Percentiles rank a stretch among this genome's conserved stretches.
These are phyloP conservation scores for Rhodomyrtus psidioides DNA, from an alignment of 441 rosid species.

Conservation along the genomic window DNA sequence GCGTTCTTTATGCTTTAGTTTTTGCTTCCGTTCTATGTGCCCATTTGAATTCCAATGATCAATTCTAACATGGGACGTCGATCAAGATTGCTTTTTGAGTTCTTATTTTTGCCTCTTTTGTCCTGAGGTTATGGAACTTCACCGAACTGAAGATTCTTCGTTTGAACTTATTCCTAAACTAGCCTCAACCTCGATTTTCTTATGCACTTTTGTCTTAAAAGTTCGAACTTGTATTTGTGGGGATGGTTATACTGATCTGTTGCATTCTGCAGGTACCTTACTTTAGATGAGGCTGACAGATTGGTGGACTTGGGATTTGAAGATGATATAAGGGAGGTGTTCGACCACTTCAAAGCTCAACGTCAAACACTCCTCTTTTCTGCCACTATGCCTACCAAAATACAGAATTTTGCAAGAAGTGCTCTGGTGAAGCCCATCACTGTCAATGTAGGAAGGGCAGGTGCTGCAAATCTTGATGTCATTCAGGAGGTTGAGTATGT, in stretches of 20 bases:
- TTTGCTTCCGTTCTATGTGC: not conserved
- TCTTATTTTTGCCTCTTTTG: not conserved
- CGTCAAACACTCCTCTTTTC: constrained; percentile 89
- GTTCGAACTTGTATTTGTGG: not conserved
- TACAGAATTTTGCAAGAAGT: constrained; percentile 87
- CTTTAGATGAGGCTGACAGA: constrained; percentile 93
- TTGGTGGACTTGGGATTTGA: constrained; percentile 95
- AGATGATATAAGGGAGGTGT: constrained; percentile 93
- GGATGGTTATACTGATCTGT: not conserved
- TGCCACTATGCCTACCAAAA: constrained; percentile 94
- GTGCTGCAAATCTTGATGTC: constrained; percentile 95
- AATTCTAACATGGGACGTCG: not conserved
- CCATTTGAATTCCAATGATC: not conserved
- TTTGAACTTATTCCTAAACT: not conserved
- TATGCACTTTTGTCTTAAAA: not conserved
- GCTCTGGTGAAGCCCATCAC: constrained; percentile 82
- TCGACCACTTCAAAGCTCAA: constrained; percentile 88
- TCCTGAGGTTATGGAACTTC: not conserved
- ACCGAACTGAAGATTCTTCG: not conserved
- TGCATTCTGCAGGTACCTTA: constrained; percentile 60
- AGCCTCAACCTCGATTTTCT: not conserved
- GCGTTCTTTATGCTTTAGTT: not conserved
- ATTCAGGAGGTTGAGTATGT: constrained; percentile 96
- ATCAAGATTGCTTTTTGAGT: not conserved
- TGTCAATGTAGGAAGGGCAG: constrained; percentile 90